A percentile compares a stretch with the other conserved stretches of the same genome.
phyloP scores from a whole-genome alignment of 2,329 filamentous ascomycete species.

The Stachybotrys chlorohalonatus region DNA sequence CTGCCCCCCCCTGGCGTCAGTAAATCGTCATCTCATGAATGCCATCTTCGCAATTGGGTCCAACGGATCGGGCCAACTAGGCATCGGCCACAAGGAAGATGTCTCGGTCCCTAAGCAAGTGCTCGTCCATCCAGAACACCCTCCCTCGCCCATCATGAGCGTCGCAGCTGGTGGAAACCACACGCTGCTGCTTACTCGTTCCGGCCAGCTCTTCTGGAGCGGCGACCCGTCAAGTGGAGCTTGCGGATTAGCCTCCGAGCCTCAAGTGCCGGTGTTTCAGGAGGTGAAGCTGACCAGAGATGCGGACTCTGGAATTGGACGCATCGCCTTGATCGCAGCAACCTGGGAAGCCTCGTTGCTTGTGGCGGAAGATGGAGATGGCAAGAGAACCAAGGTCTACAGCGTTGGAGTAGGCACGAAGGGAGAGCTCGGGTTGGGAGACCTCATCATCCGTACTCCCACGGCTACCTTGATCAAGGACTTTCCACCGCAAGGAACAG shows the following conservation, averaged over 20 bases:
- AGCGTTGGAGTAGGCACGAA: constrained; percentile 58
- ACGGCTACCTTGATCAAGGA: constrained; percentile 40
- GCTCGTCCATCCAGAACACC: constrained; percentile 38
- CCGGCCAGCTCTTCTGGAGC: constrained; percentile 53
- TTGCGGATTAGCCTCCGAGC: constrained; percentile 34
- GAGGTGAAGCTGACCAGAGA: constrained; percentile 24
- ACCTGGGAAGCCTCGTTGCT: constrained; percentile 72
- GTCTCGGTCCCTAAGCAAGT: constrained; percentile 56
- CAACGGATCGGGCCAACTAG: constrained; percentile 68
- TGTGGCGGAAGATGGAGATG: constrained; percentile 36
- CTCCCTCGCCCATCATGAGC: constrained; percentile 24
- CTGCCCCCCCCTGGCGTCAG: not conserved
- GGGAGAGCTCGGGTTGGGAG: constrained; percentile 63
- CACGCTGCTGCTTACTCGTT: constrained; percentile 59
- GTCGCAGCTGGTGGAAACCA: constrained; percentile 73
- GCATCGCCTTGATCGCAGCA: constrained; percentile 46
- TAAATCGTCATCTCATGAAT: constrained; percentile 24
- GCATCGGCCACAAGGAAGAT: constrained; percentile 62
- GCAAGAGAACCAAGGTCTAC: constrained; percentile 42
- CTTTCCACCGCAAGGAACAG: constrained; percentile 53
- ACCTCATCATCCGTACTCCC: constrained; percentile 37
- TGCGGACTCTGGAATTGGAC: constrained; percentile 15
- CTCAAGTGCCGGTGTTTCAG: constrained; percentile 27
- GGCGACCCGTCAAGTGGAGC: constrained; percentile 51
- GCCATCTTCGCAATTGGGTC: constrained; percentile 62